Evolutionary conservation across 1,284 basidiomycete species (phyloP).

Genomic region (Singerocomus inundabilis): DNA sequence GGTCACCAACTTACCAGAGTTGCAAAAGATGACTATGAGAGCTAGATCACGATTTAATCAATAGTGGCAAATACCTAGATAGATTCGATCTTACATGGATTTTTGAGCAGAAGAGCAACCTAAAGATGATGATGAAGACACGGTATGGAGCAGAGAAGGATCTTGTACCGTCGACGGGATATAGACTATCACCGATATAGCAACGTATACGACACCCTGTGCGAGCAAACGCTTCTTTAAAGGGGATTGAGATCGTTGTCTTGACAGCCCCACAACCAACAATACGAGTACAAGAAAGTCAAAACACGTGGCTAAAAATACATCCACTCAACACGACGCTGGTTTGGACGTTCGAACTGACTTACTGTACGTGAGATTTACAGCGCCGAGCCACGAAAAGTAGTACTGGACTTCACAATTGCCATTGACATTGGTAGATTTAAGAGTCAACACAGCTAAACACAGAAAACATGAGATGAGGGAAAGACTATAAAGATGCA

Average conservation of each 20-base stretch:
- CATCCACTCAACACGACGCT: not conserved
- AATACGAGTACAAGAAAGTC: constrained; percentile 22
- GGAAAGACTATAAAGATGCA: not conserved
- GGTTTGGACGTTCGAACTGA: not conserved
- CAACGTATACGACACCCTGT: constrained; percentile 24
- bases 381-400: not conserved
- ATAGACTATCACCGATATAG: constrained; percentile 7
- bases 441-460: constrained; percentile 3
- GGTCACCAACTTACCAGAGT: constrained; percentile 5
- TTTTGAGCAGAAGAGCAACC: constrained; percentile 6
- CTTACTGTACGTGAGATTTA: constrained; percentile 20
- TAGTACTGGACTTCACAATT: not conserved
- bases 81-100: constrained; percentile 3
- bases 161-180: constrained; percentile 10
- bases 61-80: not conserved
- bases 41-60: constrained; percentile 3
- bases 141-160: not conserved
- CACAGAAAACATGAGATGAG: not conserved
- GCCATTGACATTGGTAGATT: not conserved
- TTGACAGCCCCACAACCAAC: constrained; percentile 15
- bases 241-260: constrained; percentile 11
- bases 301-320: constrained; percentile 9
- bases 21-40: not conserved
- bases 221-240: constrained; percentile 11
- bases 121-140: constrained; percentile 2